These are phyloP conservation scores for Metarhizium rileyi DNA, from an alignment of 2,329 filamentous ascomycete genomes.

Conservation along the genomic window DNA sequence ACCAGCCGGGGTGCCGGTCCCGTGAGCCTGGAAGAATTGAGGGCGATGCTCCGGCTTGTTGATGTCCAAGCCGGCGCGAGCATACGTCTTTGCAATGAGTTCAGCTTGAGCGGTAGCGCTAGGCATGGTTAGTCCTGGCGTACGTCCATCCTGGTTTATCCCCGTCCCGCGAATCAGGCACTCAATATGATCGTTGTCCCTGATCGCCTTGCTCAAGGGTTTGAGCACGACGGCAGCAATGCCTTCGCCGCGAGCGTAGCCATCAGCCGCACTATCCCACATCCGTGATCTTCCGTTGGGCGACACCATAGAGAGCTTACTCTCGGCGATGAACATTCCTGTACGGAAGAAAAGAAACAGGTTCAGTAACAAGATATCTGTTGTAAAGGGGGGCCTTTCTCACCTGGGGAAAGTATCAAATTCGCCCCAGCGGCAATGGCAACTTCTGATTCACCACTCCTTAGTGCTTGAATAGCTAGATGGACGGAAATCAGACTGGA, in stretches of 20 bases:
- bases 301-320: no score
- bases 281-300: no score
- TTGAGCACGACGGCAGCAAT: constrained; percentile 38
- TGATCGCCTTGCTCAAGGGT: constrained; percentile 30
- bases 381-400: no score
- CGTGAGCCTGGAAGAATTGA: constrained; percentile 36
- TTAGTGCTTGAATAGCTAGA: constrained; percentile 16
- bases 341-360: no score
- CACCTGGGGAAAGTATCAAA: constrained; percentile 24
- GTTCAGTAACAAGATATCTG: no score
- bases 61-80: constrained; percentile 25
- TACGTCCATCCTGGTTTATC: constrained; percentile 15
- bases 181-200: constrained; percentile 17
- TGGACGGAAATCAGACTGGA: constrained; percentile 22
- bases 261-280: constrained; percentile 35
- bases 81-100: constrained; percentile 29
- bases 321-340: no score
- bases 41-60: constrained; percentile 19
- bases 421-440: constrained; percentile 31
- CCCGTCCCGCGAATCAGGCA: constrained; percentile 15
- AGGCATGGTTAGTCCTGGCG: constrained; percentile 10
- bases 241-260: constrained; percentile 44
- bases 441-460: constrained; percentile 20
- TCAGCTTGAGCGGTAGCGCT: constrained; percentile 30
- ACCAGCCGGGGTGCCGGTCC: constrained; percentile 31